Evolutionary conservation across 768 basidiomycete species (phyloP), one percentile per base, ranked within the genome.

Genomic region (Russula lepida): DNA sequence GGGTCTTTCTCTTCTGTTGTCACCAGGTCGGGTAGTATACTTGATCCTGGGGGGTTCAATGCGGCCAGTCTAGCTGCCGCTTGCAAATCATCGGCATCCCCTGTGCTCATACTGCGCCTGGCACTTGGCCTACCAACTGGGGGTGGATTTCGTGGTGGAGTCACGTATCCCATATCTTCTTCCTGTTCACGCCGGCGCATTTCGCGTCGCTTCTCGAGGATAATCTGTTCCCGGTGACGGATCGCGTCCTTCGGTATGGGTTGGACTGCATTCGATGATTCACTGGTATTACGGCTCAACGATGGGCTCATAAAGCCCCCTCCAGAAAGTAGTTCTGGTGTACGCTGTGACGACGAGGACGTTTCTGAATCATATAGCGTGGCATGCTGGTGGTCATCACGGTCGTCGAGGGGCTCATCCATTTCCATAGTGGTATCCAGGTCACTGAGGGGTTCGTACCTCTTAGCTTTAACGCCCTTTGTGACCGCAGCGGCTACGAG

Each of bases 81-180:
- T 8, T 65, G 64, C 13, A 64, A 54, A 19, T 77, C 74, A 48
- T 85, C 80, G 2, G 81, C 84, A 70, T 91, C 91, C 9, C 86
- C 84, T 1, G 88, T 90, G 68, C 88, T 92, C 78, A 84, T 81
- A 70, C 88, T 94, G 57, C 88, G 77, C 64, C 89, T 76, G 56
- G 81, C 76, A 57, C 78, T 82, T 12, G 84, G 83, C 43, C 85
- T 69, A 46, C 66, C 69, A 1, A 3, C 32, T 23, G 48, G 19
- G 4, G 61, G 59, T 12, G 47, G 69, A 64, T 54, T 66, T 63
- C 71, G 69, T 3, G 70, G 69, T 56, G 72, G 72, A 17, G 71
- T 73, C 68, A 69, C 74, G 61, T 64, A 72, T 68, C 61, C 74
- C 73, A 67, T 68, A 60, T 68, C 71, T 37, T 75, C 78, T 15